Percentiles rank a stretch among this genome's conserved stretches.
Conservation (phyloP, 495 filamentous ascomycete genomes). For the Astrothelium subdiscretum region DNA sequence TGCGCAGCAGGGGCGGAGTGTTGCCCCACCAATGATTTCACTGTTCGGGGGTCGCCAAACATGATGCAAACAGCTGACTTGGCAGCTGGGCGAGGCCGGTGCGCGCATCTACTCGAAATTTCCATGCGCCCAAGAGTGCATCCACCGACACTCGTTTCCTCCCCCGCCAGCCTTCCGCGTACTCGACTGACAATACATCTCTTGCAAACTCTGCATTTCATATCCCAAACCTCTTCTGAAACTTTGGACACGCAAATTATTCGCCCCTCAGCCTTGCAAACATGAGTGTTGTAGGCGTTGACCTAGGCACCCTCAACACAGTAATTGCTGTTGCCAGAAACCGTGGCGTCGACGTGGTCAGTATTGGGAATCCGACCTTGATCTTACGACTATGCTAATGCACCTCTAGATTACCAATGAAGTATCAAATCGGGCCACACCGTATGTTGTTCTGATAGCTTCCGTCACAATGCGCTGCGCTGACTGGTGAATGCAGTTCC, state of each 20-base stretch:
- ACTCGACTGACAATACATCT: not conserved
- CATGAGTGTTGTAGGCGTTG: slow-evolving; percentile 77
- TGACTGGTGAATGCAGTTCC: slow-evolving; percentile 46
- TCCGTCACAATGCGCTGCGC: slow-evolving; percentile 10
- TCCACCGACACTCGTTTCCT: not conserved
- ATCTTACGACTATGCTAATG: slow-evolving; percentile 2
- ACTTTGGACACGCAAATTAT: too few species aligned
- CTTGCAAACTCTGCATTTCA: not conserved
- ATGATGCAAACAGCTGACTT: not conserved
- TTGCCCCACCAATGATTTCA: not conserved
- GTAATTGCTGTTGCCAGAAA: slow-evolving; percentile 96
- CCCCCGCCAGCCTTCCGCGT: not conserved
- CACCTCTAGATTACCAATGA: slow-evolving; percentile 81
- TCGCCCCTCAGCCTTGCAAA: slow-evolving; percentile 16
- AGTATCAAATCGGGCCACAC: slow-evolving; percentile 95
- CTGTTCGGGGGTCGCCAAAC: not conserved
- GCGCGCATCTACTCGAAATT: slow-evolving; percentile 1
- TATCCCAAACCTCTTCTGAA: too few species aligned
- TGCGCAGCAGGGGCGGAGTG: not conserved
- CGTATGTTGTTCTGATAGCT: slow-evolving; percentile 50
- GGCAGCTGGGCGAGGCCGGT: not conserved
- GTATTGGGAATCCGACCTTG: slow-evolving; percentile 30
- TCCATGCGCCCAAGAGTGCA: not conserved
- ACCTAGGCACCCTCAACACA: slow-evolving; percentile 95
- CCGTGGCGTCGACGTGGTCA: slow-evolving; percentile 96